Base-by-base conservation (phyloP, 2,329 filamentous ascomycete species). In the Aspergillus ruber region DNA sequence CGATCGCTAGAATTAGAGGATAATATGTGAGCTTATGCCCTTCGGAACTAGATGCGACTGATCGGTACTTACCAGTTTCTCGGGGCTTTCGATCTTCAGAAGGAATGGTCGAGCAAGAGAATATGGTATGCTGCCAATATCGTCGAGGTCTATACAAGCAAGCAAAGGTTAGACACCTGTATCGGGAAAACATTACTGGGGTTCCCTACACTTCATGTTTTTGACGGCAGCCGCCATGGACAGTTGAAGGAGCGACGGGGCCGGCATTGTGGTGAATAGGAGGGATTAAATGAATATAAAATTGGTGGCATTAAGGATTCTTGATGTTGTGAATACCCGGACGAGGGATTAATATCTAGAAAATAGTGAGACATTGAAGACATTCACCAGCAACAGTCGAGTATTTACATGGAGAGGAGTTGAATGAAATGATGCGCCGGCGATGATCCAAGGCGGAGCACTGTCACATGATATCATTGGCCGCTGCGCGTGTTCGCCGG, bases 71-170 rank as follows among this genome's bases (percentile, higher is more conserved):
- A 81, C 84, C 27, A 97, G 81, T 64, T 95, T 90, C 40, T 78
- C 71, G 1, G 90, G 83, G 53, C 79, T 85, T 46, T 86, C 82
- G 47, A 97, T 73, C 48, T 83, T 84, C 44, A 79, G 61, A 27
- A 97, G 80, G 36, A 96, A 79, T 1, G 81, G 78, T 6, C 78
- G 75, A 44, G 87, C 78, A 52, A 84, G 72, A 20, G 77, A 69
- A 68, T 85, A 88, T 3, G 84, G 82, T 35, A 90, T 73, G 48
- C 83, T 78, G 55, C 87, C 88, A 40, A 96, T 74, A 64, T 88
- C 83, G 41, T 76, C 76, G 47, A 96, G 76, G 47, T 73, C 74
- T 78, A 40, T 10, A 27, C 9, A 20, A 20, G 18, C 45, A 21
- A 41, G 29, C 49, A 39, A 13, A 45, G 42, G 6, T 45, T 17